phyloP scores from a whole-genome alignment of 768 basidiomycete genomes.

The Sutorius australiensis region DNA sequence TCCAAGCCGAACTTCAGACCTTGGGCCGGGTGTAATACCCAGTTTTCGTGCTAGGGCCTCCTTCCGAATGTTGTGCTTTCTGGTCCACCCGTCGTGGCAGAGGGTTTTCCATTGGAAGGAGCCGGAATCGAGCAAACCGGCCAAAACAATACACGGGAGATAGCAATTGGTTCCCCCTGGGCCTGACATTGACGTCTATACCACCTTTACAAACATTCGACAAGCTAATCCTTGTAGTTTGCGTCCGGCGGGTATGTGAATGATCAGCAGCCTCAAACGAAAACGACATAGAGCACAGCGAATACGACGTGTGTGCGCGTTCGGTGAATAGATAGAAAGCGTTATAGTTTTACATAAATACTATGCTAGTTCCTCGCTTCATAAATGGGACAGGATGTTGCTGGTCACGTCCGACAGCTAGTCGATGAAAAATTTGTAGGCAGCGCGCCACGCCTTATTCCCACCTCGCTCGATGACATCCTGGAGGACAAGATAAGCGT shows the following conservation, averaged over 20 bases:
- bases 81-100: not conserved
- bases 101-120: not conserved
- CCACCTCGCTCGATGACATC: conserved; percentile 64
- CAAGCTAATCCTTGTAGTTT: not conserved
- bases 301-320: not conserved
- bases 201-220: not conserved
- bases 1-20: not conserved
- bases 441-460: conserved; percentile 50
- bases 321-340: not conserved
- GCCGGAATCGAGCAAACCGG: not conserved
- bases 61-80: not conserved
- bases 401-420: not conserved
- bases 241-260: not conserved
- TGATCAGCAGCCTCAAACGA: not conserved
- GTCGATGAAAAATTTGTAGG: conserved; percentile 35
- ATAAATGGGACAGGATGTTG: not conserved
- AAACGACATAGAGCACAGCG: not conserved
- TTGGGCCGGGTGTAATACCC: no score
- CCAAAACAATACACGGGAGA: not conserved
- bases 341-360: conserved; percentile 8
- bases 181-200: not conserved
- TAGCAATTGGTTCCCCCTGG: not conserved
- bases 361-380: not conserved
- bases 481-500: conserved; percentile 19
- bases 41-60: not conserved